These are phyloP conservation scores for Mycena indigotica DNA, from an alignment of 768 basidiomycete genomes.

Conservation along the genomic window DNA sequence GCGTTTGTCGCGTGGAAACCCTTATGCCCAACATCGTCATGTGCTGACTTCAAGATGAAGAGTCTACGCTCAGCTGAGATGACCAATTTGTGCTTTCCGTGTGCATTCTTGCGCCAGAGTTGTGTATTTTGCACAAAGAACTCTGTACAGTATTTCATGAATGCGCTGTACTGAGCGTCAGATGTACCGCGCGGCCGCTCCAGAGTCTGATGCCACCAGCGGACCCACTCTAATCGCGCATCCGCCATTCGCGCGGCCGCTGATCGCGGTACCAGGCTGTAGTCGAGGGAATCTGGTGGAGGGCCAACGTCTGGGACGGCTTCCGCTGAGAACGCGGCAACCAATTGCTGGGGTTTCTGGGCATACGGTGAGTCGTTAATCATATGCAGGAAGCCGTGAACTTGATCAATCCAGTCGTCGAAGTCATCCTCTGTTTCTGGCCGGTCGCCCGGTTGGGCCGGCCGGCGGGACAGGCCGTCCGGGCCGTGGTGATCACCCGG, in stretches of 20 bases:
- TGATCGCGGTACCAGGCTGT: not conserved
- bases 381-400: conserved; percentile 1
- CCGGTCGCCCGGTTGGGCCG: conserved; percentile 4
- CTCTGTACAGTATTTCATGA: not conserved
- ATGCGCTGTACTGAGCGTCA: not conserved
- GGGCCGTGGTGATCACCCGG: conserved; percentile 17
- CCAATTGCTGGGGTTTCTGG: too few relatives aligned
- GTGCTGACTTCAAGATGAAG: not conserved
- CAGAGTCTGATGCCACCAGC: not conserved
- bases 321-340: not conserved
- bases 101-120: conserved; percentile 9
- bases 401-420: conserved; percentile 3
- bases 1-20: conserved; percentile 10
- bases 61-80: not conserved
- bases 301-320: not conserved
- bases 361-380: not conserved
- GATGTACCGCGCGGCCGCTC: not conserved
- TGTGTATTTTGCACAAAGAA: conserved; percentile 2
- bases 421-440: conserved; percentile 1
- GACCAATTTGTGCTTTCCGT: conserved; percentile 2
- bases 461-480: conserved; percentile 23
- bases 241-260: not conserved
- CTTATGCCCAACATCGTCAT: not conserved
- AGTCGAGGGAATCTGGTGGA: not conserved
- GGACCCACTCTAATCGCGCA: not conserved